These are phyloP conservation scores for Ganoderma meredithae DNA, from an alignment of 1,284 basidiomycete species.

Conservation along the genomic window DNA sequence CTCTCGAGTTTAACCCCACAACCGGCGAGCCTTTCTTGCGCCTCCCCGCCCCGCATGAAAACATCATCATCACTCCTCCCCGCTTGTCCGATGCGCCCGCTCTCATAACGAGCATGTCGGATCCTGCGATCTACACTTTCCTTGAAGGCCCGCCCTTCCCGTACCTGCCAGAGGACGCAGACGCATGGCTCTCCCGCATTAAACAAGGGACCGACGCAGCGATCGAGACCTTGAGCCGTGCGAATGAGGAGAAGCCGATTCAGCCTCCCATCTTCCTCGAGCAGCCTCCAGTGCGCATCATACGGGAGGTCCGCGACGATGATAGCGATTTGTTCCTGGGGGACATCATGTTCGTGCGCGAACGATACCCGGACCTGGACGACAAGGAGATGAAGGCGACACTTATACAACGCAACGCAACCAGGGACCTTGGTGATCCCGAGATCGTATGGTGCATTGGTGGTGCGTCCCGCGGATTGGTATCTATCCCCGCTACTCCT, in stretches of 20 bases:
- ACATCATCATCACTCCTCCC: conserved; percentile 67
- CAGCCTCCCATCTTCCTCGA: conserved; percentile 44
- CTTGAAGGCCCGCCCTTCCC: conserved; percentile 58
- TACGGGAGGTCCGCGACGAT: conserved; percentile 57
- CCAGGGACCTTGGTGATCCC: conserved; percentile 51
- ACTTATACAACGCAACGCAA: conserved; percentile 48
- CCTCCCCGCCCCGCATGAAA: conserved; percentile 49
- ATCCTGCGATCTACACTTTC: conserved; percentile 55
- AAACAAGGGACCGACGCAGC: conserved; percentile 38
- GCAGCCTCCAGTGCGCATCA: conserved; percentile 50
- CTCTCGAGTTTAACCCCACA: conserved; percentile 33
- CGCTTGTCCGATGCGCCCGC: conserved; percentile 52
- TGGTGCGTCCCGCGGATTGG: conserved; percentile 44
- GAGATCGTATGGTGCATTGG: conserved; percentile 61
- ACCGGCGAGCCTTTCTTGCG: conserved; percentile 39
- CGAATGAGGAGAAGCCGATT: conserved; percentile 36
- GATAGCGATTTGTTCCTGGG: conserved; percentile 57
- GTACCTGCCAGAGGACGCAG: conserved; percentile 53
- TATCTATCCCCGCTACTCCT: not conserved
- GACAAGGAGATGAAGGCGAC: conserved; percentile 43
- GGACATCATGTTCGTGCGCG: conserved; percentile 48
- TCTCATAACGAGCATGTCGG: conserved; percentile 53
- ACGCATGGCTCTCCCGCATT: conserved; percentile 41
- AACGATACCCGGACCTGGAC: conserved; percentile 44
- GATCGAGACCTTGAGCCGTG: conserved; percentile 48